Base-by-base conservation (phyloP, 768 basidiomycete genomes). In the Podaxis sp. region DNA sequence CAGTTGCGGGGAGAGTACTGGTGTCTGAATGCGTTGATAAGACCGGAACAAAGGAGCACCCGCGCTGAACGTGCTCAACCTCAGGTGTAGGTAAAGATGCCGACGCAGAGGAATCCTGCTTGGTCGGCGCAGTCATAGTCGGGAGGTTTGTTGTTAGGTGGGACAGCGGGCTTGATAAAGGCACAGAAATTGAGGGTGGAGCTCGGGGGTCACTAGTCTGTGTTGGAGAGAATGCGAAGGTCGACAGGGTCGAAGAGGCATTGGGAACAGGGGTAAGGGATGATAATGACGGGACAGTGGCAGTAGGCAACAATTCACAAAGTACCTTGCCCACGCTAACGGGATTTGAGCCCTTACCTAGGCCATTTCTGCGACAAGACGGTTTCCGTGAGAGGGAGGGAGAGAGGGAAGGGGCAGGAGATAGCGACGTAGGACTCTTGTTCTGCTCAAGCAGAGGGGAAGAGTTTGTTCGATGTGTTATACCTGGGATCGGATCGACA, bases 271-370 rank as follows among this genome's bases (percentile, higher is more conserved):
- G 44, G 52, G 44, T 22, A n/a, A 54, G 53, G 44, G 52, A 53
- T 52, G 52, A 44, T 42, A 62, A 54, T 30, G 61, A 62, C 15
- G 61, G 53, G 19, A 62, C 30, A 15, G 61, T 54, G 30, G 53
- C 61, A 48, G 52, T 55, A 26, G 61, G 61, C 44, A 62, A 54
- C 40, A 62, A 33, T 36, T 62, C 61, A 46, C 53, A 62, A 48
- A 62, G 61, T 44, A 72, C 70, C 65, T 65, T 61, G 33, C 71
- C 73, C 4, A 72, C 68, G 22, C 63, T 64, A 38, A 70, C 57
- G 44, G 61, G 49, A 15, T 42, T 54, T 49, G 59, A 60, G 28
- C 36, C 51, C 17, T 39, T 57, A 6, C 49, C 46, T n/a, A 28
- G 22, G 46, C 55, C 52, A 42, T 52, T 42, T 57, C 63, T 58